These are phyloP conservation scores for Cryptosporidium meleagridis DNA, from an alignment of 169 alveolate genomes.

Conservation along the genomic window DNA sequence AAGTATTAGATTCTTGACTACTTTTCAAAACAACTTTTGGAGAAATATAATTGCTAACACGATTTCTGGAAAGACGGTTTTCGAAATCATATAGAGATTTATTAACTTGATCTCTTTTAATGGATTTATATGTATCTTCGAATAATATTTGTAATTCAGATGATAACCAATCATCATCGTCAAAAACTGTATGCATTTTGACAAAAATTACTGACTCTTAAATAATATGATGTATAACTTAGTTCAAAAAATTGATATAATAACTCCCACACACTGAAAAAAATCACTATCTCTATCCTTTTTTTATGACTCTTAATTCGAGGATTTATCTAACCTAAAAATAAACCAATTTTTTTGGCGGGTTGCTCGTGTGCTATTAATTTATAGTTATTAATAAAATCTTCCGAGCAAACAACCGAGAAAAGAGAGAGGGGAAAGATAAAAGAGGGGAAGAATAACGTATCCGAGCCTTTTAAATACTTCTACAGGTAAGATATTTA, in stretches of 20 bases:
- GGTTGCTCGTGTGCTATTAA: neutral
- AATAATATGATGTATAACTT: neutral
- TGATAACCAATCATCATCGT: constrained; percentile 48
- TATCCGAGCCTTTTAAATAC: neutral
- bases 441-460: neutral
- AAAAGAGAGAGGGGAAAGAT: too few species aligned
- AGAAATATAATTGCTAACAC: neutral
- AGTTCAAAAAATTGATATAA: neutral
- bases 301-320: neutral
- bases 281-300: neutral
- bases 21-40: neutral
- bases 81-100: neutral
- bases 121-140: neutral
- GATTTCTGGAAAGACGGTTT: neutral
- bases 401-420: neutral
- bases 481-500: too few species aligned
- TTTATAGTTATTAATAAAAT: too few species aligned
- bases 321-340: too few species aligned
- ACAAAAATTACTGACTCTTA: neutral
- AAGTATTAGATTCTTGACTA: neutral
- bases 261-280: neutral
- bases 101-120: neutral
- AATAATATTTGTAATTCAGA: constrained; percentile 14
- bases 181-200: neutral
- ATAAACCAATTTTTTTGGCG: neutral